A percentile compares a stretch with the other conserved stretches of the same genome.
These are phyloP conservation scores for Ganoderma multipileum DNA, from an alignment of 1,284 basidiomycete species.

Conservation along the genomic window DNA sequence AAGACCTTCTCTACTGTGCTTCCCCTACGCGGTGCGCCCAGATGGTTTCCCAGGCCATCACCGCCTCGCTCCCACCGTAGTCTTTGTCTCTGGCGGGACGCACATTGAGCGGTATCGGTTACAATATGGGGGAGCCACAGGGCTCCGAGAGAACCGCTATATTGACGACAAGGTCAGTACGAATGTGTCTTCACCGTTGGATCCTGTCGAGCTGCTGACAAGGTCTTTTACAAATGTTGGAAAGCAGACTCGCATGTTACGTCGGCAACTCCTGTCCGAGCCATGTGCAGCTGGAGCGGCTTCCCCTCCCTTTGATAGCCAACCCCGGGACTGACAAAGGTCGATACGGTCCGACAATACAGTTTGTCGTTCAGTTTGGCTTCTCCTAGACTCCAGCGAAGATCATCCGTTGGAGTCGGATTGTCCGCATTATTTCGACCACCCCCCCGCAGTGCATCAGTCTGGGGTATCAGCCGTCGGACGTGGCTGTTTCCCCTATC, in stretches of 20 bases:
- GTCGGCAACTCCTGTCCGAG: background rate
- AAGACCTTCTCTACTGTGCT: slow-evolving; percentile 18
- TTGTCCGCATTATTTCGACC: background rate
- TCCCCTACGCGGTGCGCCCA: slow-evolving; percentile 6
- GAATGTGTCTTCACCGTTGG: background rate
- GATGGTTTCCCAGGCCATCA: slow-evolving; percentile 25
- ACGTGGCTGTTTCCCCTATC: background rate
- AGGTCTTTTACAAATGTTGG: background rate
- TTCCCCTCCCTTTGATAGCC: background rate
- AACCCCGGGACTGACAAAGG: background rate
- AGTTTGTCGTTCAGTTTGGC: background rate
- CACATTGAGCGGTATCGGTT: background rate
- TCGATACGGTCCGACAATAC: background rate
- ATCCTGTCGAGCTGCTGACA: background rate
- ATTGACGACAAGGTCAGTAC: background rate
- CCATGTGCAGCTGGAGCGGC: background rate
- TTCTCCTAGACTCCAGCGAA: background rate
- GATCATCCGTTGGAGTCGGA: slow-evolving; percentile 1
- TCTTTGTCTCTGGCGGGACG: background rate
- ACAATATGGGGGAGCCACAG: background rate
- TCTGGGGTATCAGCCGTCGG: background rate
- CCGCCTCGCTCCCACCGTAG: slow-evolving; percentile 29
- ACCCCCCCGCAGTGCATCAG: background rate
- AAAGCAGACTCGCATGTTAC: background rate
- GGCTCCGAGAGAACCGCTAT: background rate